Evolutionary conservation across 192 early-diverging fungal species (phyloP), one percentile per base, ranked within the genome.

Genomic region (Spizellomyces punctatus): DNA sequence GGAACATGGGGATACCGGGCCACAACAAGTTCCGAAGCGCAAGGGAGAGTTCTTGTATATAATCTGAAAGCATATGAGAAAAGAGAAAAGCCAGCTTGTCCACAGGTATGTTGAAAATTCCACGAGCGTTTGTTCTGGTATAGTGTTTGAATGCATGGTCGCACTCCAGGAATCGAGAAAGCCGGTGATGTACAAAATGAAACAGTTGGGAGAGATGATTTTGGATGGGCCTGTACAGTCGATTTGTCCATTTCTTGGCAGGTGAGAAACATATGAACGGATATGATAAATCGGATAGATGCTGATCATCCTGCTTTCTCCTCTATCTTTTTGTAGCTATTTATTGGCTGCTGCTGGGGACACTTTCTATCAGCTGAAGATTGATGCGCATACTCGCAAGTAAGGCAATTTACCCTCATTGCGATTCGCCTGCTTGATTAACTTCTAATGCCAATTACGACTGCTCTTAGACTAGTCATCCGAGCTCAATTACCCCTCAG

Each of bases 41-140:
- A 41, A 43, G 79, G 82, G 6, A 67, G 82, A 9, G 76, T 84
- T n/a, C 59, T 84, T 16, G 82, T 84, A 57, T 84, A 79, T 63
- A 84, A 72, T 54, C 63, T 84, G 58, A 83, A 83, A 66, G 55
- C 56, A n/a, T 68, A 67, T 41, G 78, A 79, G 45, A 78, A 59
- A 36, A 47, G 17, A 68, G 59, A 46, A 36, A 36, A 36, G 27
- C 27, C 27, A 36, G 27, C 27, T 36, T 36, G 27, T 36, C 27
- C 27, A 36, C 27, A 36, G 27, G 27, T 36, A 36, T 36, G 27
- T 36, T 36, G 27, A 36, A 36, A 36, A 36, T 36, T 36, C 27
- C 1, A 3, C 27, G 27, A 36, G 27, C 1, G 3, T 36, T 36
- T 36, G 27, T 36, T 36, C 27, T 36, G 27, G 27, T 36, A 36